These are phyloP conservation scores for Sordariomycetes sp. DNA, from an alignment of 2,329 filamentous ascomycete genomes.

Conservation along the genomic window DNA sequence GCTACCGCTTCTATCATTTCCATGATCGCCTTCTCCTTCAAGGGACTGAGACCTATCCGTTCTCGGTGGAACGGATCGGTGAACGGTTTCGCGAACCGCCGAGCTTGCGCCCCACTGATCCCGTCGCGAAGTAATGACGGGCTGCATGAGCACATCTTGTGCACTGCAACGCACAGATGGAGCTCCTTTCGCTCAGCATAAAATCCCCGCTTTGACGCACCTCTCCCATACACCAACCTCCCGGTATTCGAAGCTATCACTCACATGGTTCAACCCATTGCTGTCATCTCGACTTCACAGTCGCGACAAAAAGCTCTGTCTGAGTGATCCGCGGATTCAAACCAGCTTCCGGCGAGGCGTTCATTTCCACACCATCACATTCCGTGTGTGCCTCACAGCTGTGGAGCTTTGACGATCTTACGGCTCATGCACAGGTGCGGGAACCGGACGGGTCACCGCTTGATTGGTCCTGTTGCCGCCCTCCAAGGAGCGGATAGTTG, in stretches of 20 bases:
- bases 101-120: neutral
- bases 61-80: neutral
- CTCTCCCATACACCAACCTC: too few relatives aligned
- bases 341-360: neutral
- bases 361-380: neutral
- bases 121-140: neutral
- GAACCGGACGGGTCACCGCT: neutral
- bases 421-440: neutral
- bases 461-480: constrained; percentile 19
- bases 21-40: neutral
- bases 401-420: neutral
- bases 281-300: too few relatives aligned
- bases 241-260: neutral
- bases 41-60: neutral
- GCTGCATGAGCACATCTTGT: neutral
- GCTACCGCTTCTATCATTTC: neutral
- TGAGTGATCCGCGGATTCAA: neutral
- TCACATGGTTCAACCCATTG: neutral
- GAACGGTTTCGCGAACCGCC: neutral
- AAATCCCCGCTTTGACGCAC: neutral
- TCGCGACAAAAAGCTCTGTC: neutral
- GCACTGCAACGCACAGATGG: neutral
- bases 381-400: neutral
- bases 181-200: neutral
- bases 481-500: constrained; percentile 13